phyloP scores from a whole-genome alignment of 202 grass and related monocot species.

The Zizania palustris region DNA sequence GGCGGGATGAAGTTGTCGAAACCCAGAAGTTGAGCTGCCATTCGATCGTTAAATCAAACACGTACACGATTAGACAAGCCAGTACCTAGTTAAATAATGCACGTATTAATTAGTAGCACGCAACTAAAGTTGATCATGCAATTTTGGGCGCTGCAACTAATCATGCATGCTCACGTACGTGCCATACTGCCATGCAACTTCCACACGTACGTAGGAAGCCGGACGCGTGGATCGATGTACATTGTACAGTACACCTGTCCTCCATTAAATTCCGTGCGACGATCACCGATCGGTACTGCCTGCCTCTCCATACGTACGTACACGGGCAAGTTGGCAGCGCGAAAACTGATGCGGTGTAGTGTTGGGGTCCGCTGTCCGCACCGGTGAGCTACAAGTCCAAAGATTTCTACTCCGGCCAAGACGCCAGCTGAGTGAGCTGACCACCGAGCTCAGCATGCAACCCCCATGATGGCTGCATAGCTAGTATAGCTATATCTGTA shows the following conservation, averaged over 20 bases:
- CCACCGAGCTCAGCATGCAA: conserved; percentile 7
- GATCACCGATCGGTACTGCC: conserved; percentile 23
- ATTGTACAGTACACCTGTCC: not conserved
- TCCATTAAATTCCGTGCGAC: conserved; percentile 19
- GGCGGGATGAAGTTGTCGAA: conserved; percentile 86
- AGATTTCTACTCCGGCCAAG: conserved; percentile 23
- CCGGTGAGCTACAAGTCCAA: no score
- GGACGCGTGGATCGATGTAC: conserved; percentile 3
- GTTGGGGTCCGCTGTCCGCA: no score
- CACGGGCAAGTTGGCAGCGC: not conserved
- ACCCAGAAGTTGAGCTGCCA: conserved; percentile 74
- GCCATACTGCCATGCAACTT: not conserved
- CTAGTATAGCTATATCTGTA: not conserved
- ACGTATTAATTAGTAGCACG: not conserved
- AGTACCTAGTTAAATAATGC: not conserved
- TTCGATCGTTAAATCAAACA: not conserved
- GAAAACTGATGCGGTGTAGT: not conserved
- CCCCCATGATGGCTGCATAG: conserved; percentile 12
- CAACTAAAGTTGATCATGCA: not conserved
- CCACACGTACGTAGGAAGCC: not conserved
- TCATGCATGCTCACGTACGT: not conserved
- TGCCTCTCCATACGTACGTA: not conserved
- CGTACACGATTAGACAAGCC: not conserved
- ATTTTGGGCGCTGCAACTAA: not conserved
- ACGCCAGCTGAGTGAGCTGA: not conserved